phyloP scores from a whole-genome alignment of 2,329 filamentous ascomycete species.

The Ceratocystis alfenasii region DNA sequence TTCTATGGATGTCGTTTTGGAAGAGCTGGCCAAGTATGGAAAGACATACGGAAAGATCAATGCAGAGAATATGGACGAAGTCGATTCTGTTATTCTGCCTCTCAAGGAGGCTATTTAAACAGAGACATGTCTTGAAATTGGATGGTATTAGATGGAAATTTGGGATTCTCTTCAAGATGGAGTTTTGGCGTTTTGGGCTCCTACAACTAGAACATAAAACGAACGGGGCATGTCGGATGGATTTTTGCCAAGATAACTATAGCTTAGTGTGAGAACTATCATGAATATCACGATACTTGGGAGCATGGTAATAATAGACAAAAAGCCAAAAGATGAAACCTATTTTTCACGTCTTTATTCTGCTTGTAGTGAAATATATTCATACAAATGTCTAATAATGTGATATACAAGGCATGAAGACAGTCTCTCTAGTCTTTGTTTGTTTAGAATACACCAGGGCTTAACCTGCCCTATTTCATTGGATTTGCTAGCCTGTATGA shows the following conservation, averaged over 20 bases:
- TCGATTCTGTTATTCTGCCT: constrained; percentile 61
- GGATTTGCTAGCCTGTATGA: not conserved
- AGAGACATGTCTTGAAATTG: not conserved
- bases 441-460: not conserved
- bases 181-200: constrained; percentile 19
- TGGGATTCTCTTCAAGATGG: constrained; percentile 12
- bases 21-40: constrained; percentile 46
- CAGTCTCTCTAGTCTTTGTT: not conserved
- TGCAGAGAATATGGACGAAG: constrained; percentile 73
- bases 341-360: not conserved
- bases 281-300: not conserved
- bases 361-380: constrained; percentile 10
- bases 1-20: constrained; percentile 56
- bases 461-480: not conserved
- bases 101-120: constrained; percentile 32
- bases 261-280: constrained; percentile 42
- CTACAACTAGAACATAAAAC: constrained; percentile 1
- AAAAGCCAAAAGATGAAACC: constrained; percentile 2
- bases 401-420: constrained; percentile 20
- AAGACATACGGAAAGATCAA: constrained; percentile 53
- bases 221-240: constrained; percentile 35
- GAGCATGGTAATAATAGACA: not conserved
- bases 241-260: constrained; percentile 63
- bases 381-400: constrained; percentile 13
- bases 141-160: not conserved